Evolutionary conservation across 257 asterid genomes (phyloP).

Genomic region (Solanum clarkiae): DNA sequence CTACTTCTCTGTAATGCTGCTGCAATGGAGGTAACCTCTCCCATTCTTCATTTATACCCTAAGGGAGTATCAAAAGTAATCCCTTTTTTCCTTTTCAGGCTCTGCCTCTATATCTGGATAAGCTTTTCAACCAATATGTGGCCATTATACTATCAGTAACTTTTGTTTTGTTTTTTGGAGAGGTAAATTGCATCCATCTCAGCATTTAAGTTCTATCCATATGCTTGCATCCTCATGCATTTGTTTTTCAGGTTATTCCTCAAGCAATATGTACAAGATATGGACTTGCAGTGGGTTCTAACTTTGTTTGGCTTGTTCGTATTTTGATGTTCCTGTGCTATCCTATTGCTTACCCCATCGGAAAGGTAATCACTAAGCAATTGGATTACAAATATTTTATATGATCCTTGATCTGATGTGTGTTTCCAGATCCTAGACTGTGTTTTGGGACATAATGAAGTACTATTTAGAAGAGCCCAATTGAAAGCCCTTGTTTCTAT

Average conservation of each 20-base stretch:
- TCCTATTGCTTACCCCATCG: too few relatives aligned
- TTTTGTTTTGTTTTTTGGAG: slow-evolving; percentile 84
- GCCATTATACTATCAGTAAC: slow-evolving; percentile 93
- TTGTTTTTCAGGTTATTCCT: too few relatives aligned
- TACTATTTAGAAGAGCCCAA: slow-evolving; percentile 89
- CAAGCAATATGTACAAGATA: too few relatives aligned
- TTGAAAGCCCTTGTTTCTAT: slow-evolving; percentile 93
- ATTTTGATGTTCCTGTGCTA: too few relatives aligned
- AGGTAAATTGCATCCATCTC: slow-evolving; percentile 34
- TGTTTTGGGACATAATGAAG: slow-evolving; percentile 83
- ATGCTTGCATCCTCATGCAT: too few relatives aligned
- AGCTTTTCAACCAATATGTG: slow-evolving; percentile 76
- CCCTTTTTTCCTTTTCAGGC: slow-evolving; percentile 44
- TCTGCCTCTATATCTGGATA: slow-evolving; percentile 88
- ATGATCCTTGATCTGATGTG: background rate
- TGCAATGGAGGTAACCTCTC: slow-evolving; percentile 67
- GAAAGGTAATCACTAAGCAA: background rate
- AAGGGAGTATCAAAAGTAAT: background rate
- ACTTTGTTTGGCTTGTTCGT: too few relatives aligned
- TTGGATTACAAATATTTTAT: background rate
- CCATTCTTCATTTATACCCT: background rate
- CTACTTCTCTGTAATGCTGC: slow-evolving; percentile 88
- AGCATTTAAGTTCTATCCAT: background rate
- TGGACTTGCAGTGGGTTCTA: too few relatives aligned
- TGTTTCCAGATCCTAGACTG: slow-evolving; percentile 64